Evolutionary conservation across 2,329 filamentous ascomycete genomes (phyloP).

Genomic region (Neospermospora avenae): DNA sequence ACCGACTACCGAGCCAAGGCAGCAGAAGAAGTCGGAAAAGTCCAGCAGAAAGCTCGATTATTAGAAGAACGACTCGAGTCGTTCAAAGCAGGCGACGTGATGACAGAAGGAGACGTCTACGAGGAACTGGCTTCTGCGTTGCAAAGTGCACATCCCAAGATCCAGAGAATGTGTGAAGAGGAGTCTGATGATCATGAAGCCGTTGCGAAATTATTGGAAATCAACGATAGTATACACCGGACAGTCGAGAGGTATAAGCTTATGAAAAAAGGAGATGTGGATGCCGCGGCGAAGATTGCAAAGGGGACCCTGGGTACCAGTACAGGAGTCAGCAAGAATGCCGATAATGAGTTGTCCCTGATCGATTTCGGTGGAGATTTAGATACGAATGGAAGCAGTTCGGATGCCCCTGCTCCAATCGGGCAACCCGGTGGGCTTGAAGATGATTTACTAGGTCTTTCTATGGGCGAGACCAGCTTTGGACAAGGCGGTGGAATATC

Average conservation of each 20-base stretch:
- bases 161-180: conserved; percentile 99
- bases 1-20: conserved; percentile 98
- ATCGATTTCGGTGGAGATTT: conserved; percentile 80
- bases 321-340: conserved; percentile 61
- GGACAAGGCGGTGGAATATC: conserved; percentile 79
- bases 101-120: conserved; percentile 65
- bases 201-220: conserved; percentile 90
- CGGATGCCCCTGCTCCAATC: conserved; percentile 38
- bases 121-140: conserved; percentile 86
- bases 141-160: conserved; percentile 94
- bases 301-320: conserved; percentile 72
- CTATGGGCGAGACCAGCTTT: conserved; percentile 62
- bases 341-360: conserved; percentile 77
- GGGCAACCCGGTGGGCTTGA: conserved; percentile 64
- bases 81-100: conserved; percentile 76
- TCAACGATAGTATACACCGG: conserved; percentile 97
- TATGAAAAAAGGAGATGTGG: conserved; percentile 91
- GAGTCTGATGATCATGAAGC: conserved; percentile 96
- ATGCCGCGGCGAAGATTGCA: conserved; percentile 77
- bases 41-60: conserved; percentile 91
- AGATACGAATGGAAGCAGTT: conserved; percentile 53
- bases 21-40: conserved; percentile 88
- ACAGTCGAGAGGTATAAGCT: conserved; percentile 95
- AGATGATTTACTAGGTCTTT: conserved; percentile 86
- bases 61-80: conserved; percentile 89